Evolutionary conservation across 257 asterid species (phyloP), one percentile per base, ranked within the genome.

Genomic region (Petrea volubilis): DNA sequence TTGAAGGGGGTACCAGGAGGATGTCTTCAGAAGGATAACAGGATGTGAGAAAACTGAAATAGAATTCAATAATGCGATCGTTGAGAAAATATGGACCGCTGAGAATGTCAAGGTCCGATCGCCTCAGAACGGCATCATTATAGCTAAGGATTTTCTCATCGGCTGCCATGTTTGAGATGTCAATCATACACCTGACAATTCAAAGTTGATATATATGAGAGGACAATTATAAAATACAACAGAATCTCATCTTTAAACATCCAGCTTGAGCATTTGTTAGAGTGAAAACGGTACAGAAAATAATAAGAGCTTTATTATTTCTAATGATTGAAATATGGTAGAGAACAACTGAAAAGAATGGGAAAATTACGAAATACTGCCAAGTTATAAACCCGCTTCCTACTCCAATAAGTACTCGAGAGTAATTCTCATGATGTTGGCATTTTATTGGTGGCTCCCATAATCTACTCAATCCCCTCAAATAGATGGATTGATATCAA

Each of bases 61-160:
- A 87, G 84, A 89, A 89, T 38, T 87, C 93, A 60, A 89, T 87
- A 44, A 85, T 80, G 40, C 90, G 87, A 77, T 89, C 93, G 38
- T 85, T 89, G 31, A 89, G 84, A 58, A 76, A 89, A 68, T 77
- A 59, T 29, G 91, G 83, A 38, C 90, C 87, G 13, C 79, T 71
- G 34, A 89, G 88, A 62, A 85, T 81, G 75, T 70, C 82, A 44
- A 87, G 73, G 80, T 89, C 96, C 4, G 90, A 81, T 72, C 74
- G 72, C 76, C 93, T 55, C 24, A 89, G 90, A 38, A 85, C 88
- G 9, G 83, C 90, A 68, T 87, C 93, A 0, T 79, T 80, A 80
- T 83, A 87, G 78, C 93, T 87, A 60, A 89, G 87, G 36, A 89
- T 57, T 81, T 83, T 85, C 36, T 85, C 88, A 71, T 83, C 82